Evolutionary conservation across 2,329 filamentous ascomycete species (phyloP).

Genomic region (Ceratocystis harringtonii): DNA sequence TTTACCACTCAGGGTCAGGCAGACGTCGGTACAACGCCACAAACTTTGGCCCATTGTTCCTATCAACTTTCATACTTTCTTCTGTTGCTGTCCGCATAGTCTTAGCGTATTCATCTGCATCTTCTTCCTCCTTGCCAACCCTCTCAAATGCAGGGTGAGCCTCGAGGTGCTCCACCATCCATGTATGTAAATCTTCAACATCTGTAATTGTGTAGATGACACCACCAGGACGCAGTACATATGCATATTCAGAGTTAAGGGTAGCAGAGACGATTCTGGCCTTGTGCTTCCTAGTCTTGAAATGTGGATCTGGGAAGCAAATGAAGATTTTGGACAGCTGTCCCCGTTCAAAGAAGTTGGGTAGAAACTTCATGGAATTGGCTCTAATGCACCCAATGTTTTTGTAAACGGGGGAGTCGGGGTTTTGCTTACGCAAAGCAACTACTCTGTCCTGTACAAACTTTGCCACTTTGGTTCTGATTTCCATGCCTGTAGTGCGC

Average conservation of each 20-base stretch:
- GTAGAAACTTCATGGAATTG: constrained; percentile 99
- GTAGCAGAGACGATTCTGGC: constrained; percentile 82
- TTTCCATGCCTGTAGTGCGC: constrained; percentile 58
- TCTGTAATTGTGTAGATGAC: constrained; percentile 94
- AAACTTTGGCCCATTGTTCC: constrained; percentile 82
- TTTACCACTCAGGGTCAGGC: constrained; percentile 62
- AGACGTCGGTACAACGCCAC: constrained; percentile 74
- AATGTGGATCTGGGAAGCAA: constrained; percentile 96
- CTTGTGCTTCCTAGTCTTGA: constrained; percentile 95
- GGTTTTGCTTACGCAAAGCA: constrained; percentile 57
- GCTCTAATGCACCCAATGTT: constrained; percentile 81
- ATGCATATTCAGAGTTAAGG: constrained; percentile 87
- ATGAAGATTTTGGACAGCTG: constrained; percentile 90
- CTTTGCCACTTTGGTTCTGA: constrained; percentile 75
- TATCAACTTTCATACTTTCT: constrained; percentile 89
- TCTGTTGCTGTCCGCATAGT: constrained; percentile 78
- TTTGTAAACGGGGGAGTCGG: constrained; percentile 46
- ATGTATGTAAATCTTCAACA: constrained; percentile 81
- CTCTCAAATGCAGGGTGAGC: constrained; percentile 66
- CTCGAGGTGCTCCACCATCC: constrained; percentile 82
- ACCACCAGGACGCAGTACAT: constrained; percentile 66
- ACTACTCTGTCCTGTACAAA: constrained; percentile 80
- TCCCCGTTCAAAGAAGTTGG: constrained; percentile 75
- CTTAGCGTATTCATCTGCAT: constrained; percentile 53
- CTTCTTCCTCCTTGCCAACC: constrained; percentile 50